Conservation (phyloP, 345 rosid genomes). For the Heritiera littoralis region DNA sequence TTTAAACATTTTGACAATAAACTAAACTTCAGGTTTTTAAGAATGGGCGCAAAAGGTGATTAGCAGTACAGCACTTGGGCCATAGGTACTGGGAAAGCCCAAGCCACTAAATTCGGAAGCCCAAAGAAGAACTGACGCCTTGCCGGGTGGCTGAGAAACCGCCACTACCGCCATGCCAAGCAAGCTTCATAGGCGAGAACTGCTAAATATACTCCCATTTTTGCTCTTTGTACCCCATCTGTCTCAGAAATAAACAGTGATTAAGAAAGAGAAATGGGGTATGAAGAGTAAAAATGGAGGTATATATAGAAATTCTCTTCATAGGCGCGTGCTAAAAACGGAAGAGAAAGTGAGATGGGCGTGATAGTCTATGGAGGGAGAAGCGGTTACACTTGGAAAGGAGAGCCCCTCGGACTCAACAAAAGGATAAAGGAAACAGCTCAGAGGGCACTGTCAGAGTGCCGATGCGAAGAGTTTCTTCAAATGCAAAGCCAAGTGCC, state of each 20-base stretch:
- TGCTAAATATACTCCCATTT: too few species aligned
- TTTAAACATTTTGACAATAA: too few species aligned
- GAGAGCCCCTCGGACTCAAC: conserved; percentile 28
- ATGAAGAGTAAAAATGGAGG: too few species aligned
- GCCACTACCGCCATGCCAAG: background rate
- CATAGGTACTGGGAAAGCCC: background rate
- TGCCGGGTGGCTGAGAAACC: background rate
- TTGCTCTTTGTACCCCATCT: too few species aligned
- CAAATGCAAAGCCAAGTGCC: conserved; percentile 35
- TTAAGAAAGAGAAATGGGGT: too few species aligned
- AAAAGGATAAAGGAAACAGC: conserved; percentile 14
- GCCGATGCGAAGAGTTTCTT: background rate
- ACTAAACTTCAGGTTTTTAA: too few species aligned
- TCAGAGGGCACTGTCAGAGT: background rate
- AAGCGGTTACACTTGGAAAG: background rate
- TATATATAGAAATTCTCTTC: too few species aligned
- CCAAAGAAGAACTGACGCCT: background rate
- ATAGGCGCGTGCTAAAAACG: background rate
- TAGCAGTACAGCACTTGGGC: background rate
- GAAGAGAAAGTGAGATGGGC: background rate
- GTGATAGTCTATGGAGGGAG: background rate
- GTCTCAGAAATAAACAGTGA: too few species aligned
- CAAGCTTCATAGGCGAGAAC: background rate
- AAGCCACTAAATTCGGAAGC: background rate
- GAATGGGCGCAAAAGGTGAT: too few species aligned